These are phyloP conservation scores for Apiotrichum porosum DNA, from an alignment of 1,284 basidiomycete genomes.

Conservation along the genomic window DNA sequence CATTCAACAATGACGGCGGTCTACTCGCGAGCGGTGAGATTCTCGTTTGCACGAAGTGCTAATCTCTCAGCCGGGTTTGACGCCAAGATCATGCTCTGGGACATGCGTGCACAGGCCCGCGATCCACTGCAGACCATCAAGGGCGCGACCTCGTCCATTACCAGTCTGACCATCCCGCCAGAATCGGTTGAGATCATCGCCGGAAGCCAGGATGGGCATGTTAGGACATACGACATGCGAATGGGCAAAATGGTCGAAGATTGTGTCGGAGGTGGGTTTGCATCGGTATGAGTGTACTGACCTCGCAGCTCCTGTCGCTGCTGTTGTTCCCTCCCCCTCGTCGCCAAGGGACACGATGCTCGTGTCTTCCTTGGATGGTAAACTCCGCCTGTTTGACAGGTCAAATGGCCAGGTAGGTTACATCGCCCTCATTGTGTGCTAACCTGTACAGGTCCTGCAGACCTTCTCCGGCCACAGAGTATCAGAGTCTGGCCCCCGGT, in stretches of 20 bases:
- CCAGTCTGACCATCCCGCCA: conserved; percentile 64
- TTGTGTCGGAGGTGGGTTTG: conserved; percentile 73
- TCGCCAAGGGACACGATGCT: conserved; percentile 69
- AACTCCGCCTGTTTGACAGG: conserved; percentile 78
- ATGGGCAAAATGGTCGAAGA: conserved; percentile 84
- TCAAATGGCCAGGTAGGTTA: conserved; percentile 60
- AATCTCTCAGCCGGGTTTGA: conserved; percentile 55
- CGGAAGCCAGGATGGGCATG: conserved; percentile 83
- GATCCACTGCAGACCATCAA: conserved; percentile 85
- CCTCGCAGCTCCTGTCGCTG: conserved; percentile 66
- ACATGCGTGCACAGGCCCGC: conserved; percentile 72
- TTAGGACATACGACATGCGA: conserved; percentile 88
- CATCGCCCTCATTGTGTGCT: background rate
- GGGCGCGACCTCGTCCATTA: conserved; percentile 85
- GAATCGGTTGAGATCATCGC: conserved; percentile 60
- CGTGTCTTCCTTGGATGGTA: conserved; percentile 75
- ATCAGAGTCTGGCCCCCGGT: conserved; percentile 56
- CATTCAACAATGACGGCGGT: conserved; percentile 72
- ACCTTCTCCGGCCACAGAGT: conserved; percentile 67
- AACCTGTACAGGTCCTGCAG: conserved; percentile 58
- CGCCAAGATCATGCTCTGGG: conserved; percentile 81
- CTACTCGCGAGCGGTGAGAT: conserved; percentile 75
- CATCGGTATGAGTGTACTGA: background rate
- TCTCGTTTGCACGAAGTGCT: background rate
- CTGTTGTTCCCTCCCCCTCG: conserved; percentile 58